Conservation (phyloP, 1,284 basidiomycete genomes). For the Taiwanofungus camphoratus region DNA sequence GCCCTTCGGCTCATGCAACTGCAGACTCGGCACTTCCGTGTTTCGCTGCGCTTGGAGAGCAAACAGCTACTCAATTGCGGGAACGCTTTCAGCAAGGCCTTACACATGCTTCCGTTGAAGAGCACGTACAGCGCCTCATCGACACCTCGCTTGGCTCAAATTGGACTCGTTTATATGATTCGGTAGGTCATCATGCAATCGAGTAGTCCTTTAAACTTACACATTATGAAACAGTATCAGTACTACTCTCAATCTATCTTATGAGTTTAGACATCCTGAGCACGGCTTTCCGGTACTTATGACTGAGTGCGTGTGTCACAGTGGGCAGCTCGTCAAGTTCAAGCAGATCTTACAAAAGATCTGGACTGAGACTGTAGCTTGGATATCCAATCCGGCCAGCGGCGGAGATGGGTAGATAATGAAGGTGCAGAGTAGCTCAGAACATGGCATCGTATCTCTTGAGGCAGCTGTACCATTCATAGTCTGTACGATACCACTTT, state of each 20-base stretch:
- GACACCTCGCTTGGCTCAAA: slow-evolving; percentile 86
- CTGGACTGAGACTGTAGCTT: too few species aligned
- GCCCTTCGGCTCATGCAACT: neutral
- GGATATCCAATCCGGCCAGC: too few species aligned
- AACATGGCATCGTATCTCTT: slow-evolving; percentile 66
- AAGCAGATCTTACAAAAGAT: neutral
- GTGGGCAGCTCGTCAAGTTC: neutral
- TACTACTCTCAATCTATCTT: slow-evolving; percentile 84
- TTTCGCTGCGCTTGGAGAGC: slow-evolving; percentile 86
- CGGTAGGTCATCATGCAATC: slow-evolving; percentile 43
- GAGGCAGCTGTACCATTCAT: slow-evolving; percentile 77
- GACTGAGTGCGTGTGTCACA: too few species aligned
- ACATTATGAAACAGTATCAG: slow-evolving; percentile 47
- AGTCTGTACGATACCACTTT: slow-evolving; percentile 39
- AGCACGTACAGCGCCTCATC: slow-evolving; percentile 85
- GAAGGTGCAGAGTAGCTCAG: slow-evolving; percentile 14
- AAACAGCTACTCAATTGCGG: slow-evolving; percentile 82
- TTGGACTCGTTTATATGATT: slow-evolving; percentile 91
- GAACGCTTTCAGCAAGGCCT: slow-evolving; percentile 93
- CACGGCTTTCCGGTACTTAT: neutral
- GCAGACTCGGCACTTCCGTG: slow-evolving; percentile 90
- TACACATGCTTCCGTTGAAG: slow-evolving; percentile 82
- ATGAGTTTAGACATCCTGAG: slow-evolving; percentile 26
- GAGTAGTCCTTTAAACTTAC: slow-evolving; percentile 6
- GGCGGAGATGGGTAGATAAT: slow-evolving; percentile 1